Conservation (phyloP, 495 filamentous ascomycete species). For the Penicillium alfredii region DNA sequence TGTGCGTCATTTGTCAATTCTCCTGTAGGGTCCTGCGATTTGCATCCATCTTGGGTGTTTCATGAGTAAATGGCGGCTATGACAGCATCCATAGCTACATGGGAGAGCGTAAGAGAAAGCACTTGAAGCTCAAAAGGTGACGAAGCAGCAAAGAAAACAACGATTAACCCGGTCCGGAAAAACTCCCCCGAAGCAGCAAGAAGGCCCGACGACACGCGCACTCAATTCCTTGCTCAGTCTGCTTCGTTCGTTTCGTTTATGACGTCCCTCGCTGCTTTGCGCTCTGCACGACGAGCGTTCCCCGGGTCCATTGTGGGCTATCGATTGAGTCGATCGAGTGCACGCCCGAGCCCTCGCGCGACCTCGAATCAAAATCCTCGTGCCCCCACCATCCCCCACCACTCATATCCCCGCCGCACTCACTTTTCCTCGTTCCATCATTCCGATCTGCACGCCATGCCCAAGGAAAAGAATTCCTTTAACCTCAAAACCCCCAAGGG, state of each 20-base stretch:
- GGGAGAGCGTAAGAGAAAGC: too few relatives aligned
- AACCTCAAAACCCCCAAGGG: conserved; percentile 48
- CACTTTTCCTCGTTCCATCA: conserved; percentile 23
- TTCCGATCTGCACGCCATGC: conserved; percentile 22
- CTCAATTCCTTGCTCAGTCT: conserved; percentile 12
- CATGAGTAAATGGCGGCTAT: too few relatives aligned
- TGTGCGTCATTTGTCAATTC: too few relatives aligned
- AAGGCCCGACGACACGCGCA: conserved; percentile 12
- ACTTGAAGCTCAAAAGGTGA: too few relatives aligned
- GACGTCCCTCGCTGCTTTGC: conserved; percentile 18
- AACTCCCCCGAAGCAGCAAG: conserved; percentile 14
- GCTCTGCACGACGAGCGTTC: conserved; percentile 27
- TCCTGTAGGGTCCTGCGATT: too few relatives aligned
- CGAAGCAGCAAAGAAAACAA: too few relatives aligned
- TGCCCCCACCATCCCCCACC: conserved; percentile 39
- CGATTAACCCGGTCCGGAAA: too few relatives aligned
- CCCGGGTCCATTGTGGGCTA: conserved; percentile 5
- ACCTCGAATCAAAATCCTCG: conserved; percentile 28
- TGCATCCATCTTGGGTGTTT: too few relatives aligned
- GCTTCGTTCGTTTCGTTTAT: conserved; percentile 17
- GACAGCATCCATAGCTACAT: too few relatives aligned
- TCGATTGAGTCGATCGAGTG: conserved; percentile 16
- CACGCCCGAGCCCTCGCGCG: conserved; percentile 17
- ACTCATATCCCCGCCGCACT: conserved; percentile 28
- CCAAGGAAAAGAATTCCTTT: conserved; percentile 34